phyloP scores from a whole-genome alignment of 441 rosid species.

The Melianthus villosus region DNA sequence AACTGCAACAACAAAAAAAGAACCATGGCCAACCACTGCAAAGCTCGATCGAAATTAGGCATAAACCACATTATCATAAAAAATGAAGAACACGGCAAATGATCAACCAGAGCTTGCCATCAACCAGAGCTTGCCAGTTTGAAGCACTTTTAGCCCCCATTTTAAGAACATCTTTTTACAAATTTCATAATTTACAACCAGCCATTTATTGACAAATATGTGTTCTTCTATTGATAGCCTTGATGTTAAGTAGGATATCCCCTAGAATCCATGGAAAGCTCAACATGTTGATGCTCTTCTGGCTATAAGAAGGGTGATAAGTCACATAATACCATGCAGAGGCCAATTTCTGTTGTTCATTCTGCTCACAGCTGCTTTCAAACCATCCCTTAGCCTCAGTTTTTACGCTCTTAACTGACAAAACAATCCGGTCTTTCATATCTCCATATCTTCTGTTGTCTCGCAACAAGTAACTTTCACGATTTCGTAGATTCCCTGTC shows the following conservation, averaged over 20 bases:
- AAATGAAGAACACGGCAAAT: too few species aligned
- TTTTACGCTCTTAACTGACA: conserved; percentile 37
- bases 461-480: conserved; percentile 42
- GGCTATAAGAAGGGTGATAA: conserved; percentile 30
- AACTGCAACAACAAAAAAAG: too few species aligned
- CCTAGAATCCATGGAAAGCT: conserved; percentile 79
- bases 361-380: conserved; percentile 26
- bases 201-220: too few species aligned
- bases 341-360: conserved; percentile 31
- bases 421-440: conserved; percentile 53
- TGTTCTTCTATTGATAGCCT: conserved; percentile 29
- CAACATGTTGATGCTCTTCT: conserved; percentile 26
- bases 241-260: conserved; percentile 39
- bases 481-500: conserved; percentile 52
- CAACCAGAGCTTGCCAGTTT: too few species aligned
- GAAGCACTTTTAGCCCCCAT: too few species aligned
- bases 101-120: too few species aligned
- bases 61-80: too few species aligned
- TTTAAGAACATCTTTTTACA: too few species aligned
- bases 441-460: conserved; percentile 68
- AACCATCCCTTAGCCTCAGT: conserved; percentile 62
- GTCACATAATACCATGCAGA: conserved; percentile 82
- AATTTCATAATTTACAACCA: too few species aligned
- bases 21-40: too few species aligned
- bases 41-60: too few species aligned